Conservation (phyloP, 495 filamentous ascomycete genomes). For the Xylaria flabelliformis region DNA sequence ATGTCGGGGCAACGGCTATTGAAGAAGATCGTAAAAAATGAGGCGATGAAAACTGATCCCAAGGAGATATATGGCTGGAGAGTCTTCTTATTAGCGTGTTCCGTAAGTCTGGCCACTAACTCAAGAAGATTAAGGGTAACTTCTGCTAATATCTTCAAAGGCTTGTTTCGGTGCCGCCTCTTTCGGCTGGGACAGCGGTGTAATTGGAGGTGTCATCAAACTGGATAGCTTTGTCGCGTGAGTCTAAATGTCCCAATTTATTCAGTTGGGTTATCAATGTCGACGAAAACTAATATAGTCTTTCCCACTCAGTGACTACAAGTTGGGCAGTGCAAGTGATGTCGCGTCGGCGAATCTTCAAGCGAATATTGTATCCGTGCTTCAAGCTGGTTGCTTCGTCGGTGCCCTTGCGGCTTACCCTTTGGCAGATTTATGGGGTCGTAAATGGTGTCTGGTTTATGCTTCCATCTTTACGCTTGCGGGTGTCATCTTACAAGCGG, state of each 20-base stretch:
- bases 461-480: conserved; percentile 47
- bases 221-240: conserved; percentile 48
- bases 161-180: conserved; percentile 81
- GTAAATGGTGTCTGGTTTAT: conserved; percentile 51
- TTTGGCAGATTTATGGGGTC: conserved; percentile 63
- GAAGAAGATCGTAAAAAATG: conserved; percentile 74
- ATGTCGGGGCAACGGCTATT: conserved; percentile 49
- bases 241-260: conserved; percentile 20
- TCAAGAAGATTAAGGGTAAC: neutral
- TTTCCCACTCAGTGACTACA: conserved; percentile 47
- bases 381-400: conserved; percentile 70
- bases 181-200: conserved; percentile 70
- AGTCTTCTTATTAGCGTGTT: conserved; percentile 71
- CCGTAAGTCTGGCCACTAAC: conserved; percentile 50
- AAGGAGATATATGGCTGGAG: conserved; percentile 82
- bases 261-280: conserved; percentile 50
- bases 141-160: conserved; percentile 40
- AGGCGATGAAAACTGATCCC: conserved; percentile 76
- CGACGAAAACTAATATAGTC: conserved; percentile 22
- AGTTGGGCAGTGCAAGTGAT: conserved; percentile 36
- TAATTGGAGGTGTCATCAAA: conserved; percentile 70
- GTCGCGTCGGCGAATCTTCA: conserved; percentile 45
- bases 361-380: conserved; percentile 66
- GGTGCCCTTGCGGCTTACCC: conserved; percentile 63
- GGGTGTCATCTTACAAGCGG: conserved; percentile 51